Evolutionary conservation across 805 yeast species (phyloP).

Genomic region (Metschnikowia continentalis): DNA sequence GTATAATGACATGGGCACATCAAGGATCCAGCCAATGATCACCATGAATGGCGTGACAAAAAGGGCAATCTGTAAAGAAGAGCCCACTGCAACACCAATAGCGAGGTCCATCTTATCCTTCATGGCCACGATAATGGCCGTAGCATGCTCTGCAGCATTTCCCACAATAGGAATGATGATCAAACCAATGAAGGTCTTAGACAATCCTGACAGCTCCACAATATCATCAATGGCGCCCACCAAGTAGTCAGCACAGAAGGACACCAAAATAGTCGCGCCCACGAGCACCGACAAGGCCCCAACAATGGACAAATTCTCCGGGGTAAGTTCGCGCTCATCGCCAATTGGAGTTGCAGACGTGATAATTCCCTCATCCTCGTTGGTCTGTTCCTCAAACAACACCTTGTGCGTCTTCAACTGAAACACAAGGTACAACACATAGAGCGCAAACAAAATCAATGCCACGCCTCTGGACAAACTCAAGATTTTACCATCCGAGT

Average conservation of each 20-base stretch:
- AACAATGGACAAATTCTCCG: slow-evolving; percentile 44
- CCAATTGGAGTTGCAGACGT: slow-evolving; percentile 27
- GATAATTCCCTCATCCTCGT: slow-evolving; percentile 39
- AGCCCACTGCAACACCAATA: slow-evolving; percentile 93
- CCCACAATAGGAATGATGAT: slow-evolving; percentile 95
- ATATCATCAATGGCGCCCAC: slow-evolving; percentile 91
- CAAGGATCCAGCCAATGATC: slow-evolving; percentile 85
- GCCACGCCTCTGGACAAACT: slow-evolving; percentile 83
- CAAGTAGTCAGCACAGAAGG: slow-evolving; percentile 87
- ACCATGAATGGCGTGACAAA: slow-evolving; percentile 96
- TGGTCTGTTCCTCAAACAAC: slow-evolving; percentile 59
- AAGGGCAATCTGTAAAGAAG: slow-evolving; percentile 90
- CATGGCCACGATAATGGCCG: slow-evolving; percentile 91
- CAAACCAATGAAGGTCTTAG: slow-evolving; percentile 93
- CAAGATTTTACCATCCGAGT: slow-evolving; percentile 50
- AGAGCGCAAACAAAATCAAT: slow-evolving; percentile 69
- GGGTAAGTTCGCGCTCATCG: slow-evolving; percentile 14
- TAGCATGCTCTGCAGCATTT: slow-evolving; percentile 97
- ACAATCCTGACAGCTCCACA: slow-evolving; percentile 77
- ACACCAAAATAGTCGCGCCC: slow-evolving; percentile 70
- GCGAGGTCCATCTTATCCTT: slow-evolving; percentile 98
- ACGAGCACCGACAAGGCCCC: slow-evolving; percentile 56
- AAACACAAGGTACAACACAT: slow-evolving; percentile 75
- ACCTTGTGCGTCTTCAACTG: slow-evolving; percentile 83
- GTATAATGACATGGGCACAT: slow-evolving; percentile 87